These are phyloP conservation scores for Hansfordia pulvinata DNA, from an alignment of 2,329 filamentous ascomycete genomes.

Conservation along the genomic window DNA sequence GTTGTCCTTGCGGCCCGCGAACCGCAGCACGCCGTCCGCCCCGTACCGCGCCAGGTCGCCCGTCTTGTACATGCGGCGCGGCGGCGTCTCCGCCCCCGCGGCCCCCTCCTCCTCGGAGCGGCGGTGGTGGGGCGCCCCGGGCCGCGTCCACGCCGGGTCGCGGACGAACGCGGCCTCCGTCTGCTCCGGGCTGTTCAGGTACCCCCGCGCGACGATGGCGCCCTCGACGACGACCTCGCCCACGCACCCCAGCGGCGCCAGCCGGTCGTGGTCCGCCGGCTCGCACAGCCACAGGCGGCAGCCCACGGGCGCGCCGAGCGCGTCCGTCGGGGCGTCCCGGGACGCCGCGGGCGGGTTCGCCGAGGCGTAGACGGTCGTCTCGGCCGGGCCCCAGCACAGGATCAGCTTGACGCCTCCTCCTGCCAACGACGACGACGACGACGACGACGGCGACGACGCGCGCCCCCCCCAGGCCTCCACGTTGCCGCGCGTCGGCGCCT, in stretches of 20 bases:
- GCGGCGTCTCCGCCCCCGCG: too few species aligned
- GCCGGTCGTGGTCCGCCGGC: not conserved
- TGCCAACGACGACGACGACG: constrained; percentile 1
- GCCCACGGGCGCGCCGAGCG: not conserved
- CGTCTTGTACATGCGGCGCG: not conserved
- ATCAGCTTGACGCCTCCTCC: not conserved
- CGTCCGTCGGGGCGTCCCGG: not conserved
- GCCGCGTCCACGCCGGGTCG: not conserved
- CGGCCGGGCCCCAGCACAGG: not conserved
- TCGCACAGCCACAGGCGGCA: not conserved
- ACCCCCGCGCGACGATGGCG: not conserved
- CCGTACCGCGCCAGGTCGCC: not conserved
- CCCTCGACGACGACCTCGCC: not conserved
- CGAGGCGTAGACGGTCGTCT: not conserved
- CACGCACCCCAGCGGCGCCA: not conserved
- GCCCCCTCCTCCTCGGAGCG: too few species aligned
- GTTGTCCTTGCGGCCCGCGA: not conserved
- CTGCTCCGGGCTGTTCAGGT: not conserved
- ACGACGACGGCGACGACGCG: not conserved
- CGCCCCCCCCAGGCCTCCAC: not conserved
- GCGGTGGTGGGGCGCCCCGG: not conserved
- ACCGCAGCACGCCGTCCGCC: not conserved
- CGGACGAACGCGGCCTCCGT: not conserved
- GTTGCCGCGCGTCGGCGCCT: not conserved
- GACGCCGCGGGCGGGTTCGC: not conserved